These are phyloP conservation scores for Colletotrichum sp. DNA, from an alignment of 2,329 filamentous ascomycete genomes.

Conservation along the genomic window DNA sequence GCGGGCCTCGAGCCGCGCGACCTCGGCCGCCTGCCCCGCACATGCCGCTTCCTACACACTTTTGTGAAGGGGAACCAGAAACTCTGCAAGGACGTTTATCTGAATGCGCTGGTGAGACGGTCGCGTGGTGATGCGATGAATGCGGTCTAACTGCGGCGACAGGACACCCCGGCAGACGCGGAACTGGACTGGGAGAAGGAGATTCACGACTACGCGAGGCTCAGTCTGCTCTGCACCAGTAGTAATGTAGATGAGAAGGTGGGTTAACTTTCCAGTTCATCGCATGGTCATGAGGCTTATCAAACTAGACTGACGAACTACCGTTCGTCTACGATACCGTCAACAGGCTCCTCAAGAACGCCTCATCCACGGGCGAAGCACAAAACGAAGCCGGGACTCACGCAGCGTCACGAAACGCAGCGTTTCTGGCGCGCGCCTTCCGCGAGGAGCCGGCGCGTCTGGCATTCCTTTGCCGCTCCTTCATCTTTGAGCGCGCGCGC, in stretches of 20 bases:
- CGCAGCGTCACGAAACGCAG: conserved; percentile 51
- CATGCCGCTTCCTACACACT: conserved; percentile 57
- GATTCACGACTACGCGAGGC: conserved; percentile 47
- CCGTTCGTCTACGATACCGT: conserved; percentile 53
- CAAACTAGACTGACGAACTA: conserved; percentile 45
- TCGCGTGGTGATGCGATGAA: background rate
- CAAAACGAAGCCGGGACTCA: conserved; percentile 38
- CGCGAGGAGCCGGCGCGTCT: conserved; percentile 55
- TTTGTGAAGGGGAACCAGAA: conserved; percentile 63
- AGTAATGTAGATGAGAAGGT: conserved; percentile 44
- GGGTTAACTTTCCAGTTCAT: background rate
- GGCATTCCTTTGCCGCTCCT: conserved; percentile 68
- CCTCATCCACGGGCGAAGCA: conserved; percentile 38
- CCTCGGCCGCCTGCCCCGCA: conserved; percentile 54
- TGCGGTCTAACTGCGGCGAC: background rate
- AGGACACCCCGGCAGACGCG: conserved; percentile 38
- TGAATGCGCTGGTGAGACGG: conserved; percentile 55
- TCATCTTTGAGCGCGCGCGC: conserved; percentile 64
- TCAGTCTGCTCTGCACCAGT: conserved; percentile 48
- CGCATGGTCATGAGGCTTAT: background rate
- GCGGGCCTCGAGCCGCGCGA: conserved; percentile 60
- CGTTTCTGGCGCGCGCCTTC: conserved; percentile 51
- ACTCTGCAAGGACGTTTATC: conserved; percentile 68
- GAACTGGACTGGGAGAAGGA: conserved; percentile 48
- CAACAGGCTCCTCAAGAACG: conserved; percentile 49